Base-by-base conservation (phyloP, 1,284 basidiomycete genomes). In the Ceratobasidium sp. region DNA sequence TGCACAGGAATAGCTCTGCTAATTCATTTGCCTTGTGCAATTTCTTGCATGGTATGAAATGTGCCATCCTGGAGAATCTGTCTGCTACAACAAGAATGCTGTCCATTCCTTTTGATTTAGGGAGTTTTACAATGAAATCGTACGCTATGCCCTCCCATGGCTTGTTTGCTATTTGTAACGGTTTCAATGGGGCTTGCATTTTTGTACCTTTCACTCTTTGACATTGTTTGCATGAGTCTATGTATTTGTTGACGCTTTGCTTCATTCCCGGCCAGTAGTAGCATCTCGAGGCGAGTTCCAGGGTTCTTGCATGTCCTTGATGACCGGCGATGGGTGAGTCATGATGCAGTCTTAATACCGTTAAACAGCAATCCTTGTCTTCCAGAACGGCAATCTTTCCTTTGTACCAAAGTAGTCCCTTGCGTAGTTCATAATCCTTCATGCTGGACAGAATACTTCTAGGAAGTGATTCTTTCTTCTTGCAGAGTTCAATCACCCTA, bases 41-140 rank as follows among this genome's bases (percentile, higher is more conserved):
- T 38, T 55, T 32, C 5, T 31, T 27, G 53, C 53, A 55, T 3
- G 53, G 54, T 1, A 56, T 56, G 20, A 56, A 56, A 17, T 56
- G 54, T 27, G 27, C 35, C 20, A 20, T 13, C 13, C n/a, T 1
- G 2, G 55, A 57, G 22, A 40, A 27, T 1, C 20, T 25, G 15
- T 57, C 55, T 3, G 42, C 38, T 22, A 57, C 35, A 6, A 43
- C 38, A 1, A 57, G 38, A 25, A 43, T 57, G 13, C 20, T 57
- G 38, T 42, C 55, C 5, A 17, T 35, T 3, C 34, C 38, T 15
- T 54, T 2, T 31, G 52, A 53, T n/a, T 31, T 15, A 4, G 52
- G 52, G 31, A 53, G 52, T 34, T 53, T 32, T 12, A 34, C 29
- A n/a, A 53, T 34, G 7, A 53, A 53, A n/a, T 53, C 52, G 32